Evolutionary conservation across 257 asterid genomes (phyloP).

Genomic region (Paulownia fortunei): DNA sequence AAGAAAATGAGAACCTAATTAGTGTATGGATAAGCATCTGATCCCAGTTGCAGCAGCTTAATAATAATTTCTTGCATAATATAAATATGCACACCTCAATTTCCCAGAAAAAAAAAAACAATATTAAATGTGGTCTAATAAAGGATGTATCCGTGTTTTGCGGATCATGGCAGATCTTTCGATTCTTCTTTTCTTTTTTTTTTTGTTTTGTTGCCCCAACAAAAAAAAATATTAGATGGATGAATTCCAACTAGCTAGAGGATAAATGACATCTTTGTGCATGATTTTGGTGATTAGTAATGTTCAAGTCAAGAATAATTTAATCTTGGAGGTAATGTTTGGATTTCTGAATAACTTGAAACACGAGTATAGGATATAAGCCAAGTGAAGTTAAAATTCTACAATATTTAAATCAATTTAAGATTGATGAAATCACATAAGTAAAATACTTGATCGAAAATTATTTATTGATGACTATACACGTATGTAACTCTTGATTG

Average conservation of each 20-base stretch:
- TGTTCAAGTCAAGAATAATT: no score
- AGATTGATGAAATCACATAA: no score
- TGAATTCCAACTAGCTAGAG: slow-evolving; percentile 10
- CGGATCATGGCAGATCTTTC: slow-evolving; percentile 54
- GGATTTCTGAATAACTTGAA: no score
- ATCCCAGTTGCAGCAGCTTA: slow-evolving; percentile 33
- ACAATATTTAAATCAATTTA: no score
- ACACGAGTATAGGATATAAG: no score
- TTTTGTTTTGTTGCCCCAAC: neutral
- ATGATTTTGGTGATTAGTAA: no score
- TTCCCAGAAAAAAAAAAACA: slow-evolving; percentile 41
- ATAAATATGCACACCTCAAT: slow-evolving; percentile 39
- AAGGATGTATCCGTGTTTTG: slow-evolving; percentile 59
- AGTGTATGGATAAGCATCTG: slow-evolving; percentile 35
- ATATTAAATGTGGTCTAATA: slow-evolving; percentile 23
- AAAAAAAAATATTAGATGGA: neutral
- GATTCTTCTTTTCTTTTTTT: neutral
- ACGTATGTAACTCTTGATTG: no score
- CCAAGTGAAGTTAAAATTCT: no score
- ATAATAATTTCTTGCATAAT: slow-evolving; percentile 2
- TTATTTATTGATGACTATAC: no score
- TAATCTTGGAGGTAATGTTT: no score
- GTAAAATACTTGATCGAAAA: no score
- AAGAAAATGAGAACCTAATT: neutral
- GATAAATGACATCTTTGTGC: no score